A percentile compares a stretch with the other conserved stretches of the same genome.
phyloP scores from a whole-genome alignment of 129 eudicot genomes.

The Calendula officinalis region DNA sequence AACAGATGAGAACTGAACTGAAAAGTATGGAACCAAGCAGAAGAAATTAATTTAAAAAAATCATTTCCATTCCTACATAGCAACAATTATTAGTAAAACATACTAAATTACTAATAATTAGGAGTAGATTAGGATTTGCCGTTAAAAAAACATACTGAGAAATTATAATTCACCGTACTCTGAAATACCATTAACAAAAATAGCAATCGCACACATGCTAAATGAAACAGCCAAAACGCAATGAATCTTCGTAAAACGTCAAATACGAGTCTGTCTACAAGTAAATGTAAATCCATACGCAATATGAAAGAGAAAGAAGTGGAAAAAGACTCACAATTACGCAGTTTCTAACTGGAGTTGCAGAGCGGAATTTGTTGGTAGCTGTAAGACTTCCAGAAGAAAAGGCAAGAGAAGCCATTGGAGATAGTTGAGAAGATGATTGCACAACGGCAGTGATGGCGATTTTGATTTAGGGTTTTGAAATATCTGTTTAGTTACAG shows the following conservation, averaged over 20 bases:
- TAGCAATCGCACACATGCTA: background rate
- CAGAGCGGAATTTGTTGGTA: conserved; percentile 23
- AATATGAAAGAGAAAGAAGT: background rate
- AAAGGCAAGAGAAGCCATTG: conserved; percentile 29
- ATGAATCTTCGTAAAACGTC: background rate
- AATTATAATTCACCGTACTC: background rate
- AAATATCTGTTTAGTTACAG: too few relatives aligned
- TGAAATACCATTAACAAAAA: background rate
- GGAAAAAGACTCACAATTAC: conserved; percentile 21
- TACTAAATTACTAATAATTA: too few relatives aligned
- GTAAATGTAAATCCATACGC: background rate
- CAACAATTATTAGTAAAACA: too few relatives aligned
- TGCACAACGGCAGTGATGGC: too few relatives aligned
- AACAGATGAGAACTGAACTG: background rate
- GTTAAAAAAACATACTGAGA: too few relatives aligned
- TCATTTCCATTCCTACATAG: too few relatives aligned
- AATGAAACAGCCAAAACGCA: conserved; percentile 8
- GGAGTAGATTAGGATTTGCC: too few relatives aligned
- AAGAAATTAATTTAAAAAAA: background rate
- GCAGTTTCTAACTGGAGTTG: conserved; percentile 17
- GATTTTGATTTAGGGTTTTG: too few relatives aligned
- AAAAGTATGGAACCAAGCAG: background rate
- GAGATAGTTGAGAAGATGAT: background rate
- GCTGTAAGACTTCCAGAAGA: conserved; percentile 18
- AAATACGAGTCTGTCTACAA: background rate